Evolutionary conservation across 2,329 filamentous ascomycete species (phyloP), one percentile per base, ranked within the genome.

Genomic region (Metarhizium brunneum): DNA sequence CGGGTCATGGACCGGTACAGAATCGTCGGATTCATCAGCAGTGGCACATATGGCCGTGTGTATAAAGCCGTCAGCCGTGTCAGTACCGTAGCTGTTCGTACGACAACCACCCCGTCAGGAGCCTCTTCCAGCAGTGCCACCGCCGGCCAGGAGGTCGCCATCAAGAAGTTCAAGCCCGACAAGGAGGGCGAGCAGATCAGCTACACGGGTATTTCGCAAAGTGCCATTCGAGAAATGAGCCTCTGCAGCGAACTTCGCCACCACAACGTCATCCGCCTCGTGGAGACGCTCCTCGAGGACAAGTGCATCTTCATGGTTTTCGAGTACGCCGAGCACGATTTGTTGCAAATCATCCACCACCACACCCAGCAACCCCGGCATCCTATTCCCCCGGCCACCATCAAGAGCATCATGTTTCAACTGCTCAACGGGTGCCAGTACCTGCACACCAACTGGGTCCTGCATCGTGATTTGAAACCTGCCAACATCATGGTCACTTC

Each of bases 271-370:
- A 92, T 99, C 62, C 85, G 87, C 57, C 83, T 96, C 1, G 85
- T 92, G 59, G 94, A 99, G 72, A 97, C 96, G 65, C 96, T 99
- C 65, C 79, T 99, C 3, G 92, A 99, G 73, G 92, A 96, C 71
- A 97, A 97, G 75, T 96, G 92, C 74, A 97, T 99, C 69, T 99
- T 92, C 73, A 99, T 99, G 88, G 92, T 99, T 2, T 97, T 99
- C 64, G 94, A 97, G 71, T 99, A 96, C 70, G 94, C 94, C 62
- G 94, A 99, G 72, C 94, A 99, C 70, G 94, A 99, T 71, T 76
- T 99, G 42, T 78, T 99, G 4, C 94, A 99, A 70, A 97, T 99
- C 68, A 96, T 99, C 63, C 94, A 99, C 69, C 92, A 97, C 68
- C 94, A 99, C 71, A 95, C 89, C 1, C 87, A 96, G 69, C 87